Conservation (phyloP, 2,329 filamentous ascomycete species). For the Fusarium pseudograminearum region DNA sequence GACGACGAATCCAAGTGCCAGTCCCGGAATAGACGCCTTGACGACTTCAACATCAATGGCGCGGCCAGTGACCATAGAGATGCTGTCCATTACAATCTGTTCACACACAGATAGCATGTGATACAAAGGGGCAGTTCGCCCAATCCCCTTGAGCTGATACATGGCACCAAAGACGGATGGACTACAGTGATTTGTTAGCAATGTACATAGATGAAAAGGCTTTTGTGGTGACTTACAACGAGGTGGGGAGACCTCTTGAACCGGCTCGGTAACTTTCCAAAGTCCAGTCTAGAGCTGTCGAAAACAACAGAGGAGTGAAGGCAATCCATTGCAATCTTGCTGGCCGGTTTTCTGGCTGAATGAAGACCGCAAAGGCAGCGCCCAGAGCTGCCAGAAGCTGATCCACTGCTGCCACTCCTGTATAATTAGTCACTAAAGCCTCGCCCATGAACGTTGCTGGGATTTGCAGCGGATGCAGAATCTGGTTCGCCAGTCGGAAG, state of each 20-base stretch:
- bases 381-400: background rate
- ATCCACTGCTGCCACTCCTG: background rate
- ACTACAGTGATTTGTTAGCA: background rate
- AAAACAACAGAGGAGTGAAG: background rate
- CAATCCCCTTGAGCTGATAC: background rate
- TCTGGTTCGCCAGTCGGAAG: fast-evolving
- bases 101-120: background rate
- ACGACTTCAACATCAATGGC: background rate
- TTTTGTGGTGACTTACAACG: background rate
- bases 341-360: fast-evolving
- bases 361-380: background rate
- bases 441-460: background rate
- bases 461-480: background rate
- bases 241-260: background rate
- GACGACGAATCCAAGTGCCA: background rate
- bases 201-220: no score
- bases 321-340: background rate
- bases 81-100: fast-evolving
- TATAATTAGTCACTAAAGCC: background rate
- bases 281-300: constrained; percentile 13
- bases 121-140: background rate
- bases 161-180: background rate
- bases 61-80: fast-evolving
- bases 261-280: constrained; percentile 6
- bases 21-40: fast-evolving